Evolutionary conservation across 2,329 filamentous ascomycete genomes (phyloP).

Genomic region (Atkinsonella texensis): DNA sequence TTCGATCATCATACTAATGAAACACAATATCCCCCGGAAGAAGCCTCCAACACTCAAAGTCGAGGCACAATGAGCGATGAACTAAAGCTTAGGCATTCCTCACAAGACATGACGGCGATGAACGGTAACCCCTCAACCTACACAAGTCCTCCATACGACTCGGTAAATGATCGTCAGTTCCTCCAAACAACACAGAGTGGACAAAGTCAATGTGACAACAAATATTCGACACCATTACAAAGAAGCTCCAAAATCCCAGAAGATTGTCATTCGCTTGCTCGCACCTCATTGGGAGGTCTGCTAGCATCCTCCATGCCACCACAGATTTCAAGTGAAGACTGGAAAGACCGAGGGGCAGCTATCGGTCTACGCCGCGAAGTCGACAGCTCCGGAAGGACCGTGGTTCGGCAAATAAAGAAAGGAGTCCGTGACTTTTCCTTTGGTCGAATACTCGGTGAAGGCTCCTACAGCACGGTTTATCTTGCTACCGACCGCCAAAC

Average conservation of each 20-base stretch:
- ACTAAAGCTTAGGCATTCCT: not conserved
- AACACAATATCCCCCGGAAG: not conserved
- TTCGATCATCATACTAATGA: not conserved
- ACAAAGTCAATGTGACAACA: constrained; percentile 40
- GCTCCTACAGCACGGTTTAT: constrained; percentile 93
- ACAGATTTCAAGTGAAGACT: constrained; percentile 60
- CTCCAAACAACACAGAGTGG: constrained; percentile 6
- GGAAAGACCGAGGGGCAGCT: constrained; percentile 92
- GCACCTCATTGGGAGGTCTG: constrained; percentile 23
- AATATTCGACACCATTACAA: constrained; percentile 58
- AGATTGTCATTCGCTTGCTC: constrained; percentile 4
- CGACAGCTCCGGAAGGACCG: constrained; percentile 71
- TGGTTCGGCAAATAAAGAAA: constrained; percentile 83
- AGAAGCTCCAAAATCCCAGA: constrained; percentile 59
- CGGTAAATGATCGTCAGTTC: constrained; percentile 7
- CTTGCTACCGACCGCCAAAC: constrained; percentile 89
- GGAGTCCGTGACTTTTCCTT: constrained; percentile 96
- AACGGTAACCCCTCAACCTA: not conserved
- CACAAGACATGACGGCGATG: not conserved
- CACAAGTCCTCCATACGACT: constrained; percentile 2
- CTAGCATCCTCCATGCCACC: not conserved
- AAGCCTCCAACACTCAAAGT: not conserved
- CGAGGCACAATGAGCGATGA: not conserved
- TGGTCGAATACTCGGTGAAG: constrained; percentile 80
- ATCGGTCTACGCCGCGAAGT: constrained; percentile 71